Percentiles rank a stretch among this genome's conserved stretches.
Conservation (phyloP, 73 alveolate species). For the Paramecium sexaurelia region DNA sequence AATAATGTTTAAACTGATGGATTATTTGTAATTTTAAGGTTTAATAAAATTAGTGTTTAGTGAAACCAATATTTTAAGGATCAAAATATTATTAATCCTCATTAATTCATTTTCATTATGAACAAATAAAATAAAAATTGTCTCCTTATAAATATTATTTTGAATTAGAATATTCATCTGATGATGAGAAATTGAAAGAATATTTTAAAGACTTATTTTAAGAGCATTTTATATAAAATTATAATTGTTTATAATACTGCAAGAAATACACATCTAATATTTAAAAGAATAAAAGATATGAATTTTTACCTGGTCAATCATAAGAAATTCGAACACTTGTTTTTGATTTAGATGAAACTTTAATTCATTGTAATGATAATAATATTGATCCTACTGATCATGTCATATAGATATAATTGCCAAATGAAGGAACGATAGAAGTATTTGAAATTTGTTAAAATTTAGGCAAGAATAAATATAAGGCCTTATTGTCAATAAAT, state of each 20-base stretch:
- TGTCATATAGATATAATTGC: not conserved
- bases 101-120: conserved; percentile 3
- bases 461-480: conserved; percentile 28
- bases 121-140: not conserved
- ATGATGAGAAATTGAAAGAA: not conserved
- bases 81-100: conserved; percentile 1
- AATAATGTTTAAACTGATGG: not conserved
- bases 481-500: conserved; percentile 84
- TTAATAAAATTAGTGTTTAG: conserved; percentile 7
- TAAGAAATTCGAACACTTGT: not conserved
- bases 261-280: not conserved
- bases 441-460: not conserved
- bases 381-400: conserved; percentile 26
- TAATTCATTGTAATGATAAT: conserved; percentile 63
- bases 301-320: not conserved
- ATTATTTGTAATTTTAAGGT: not conserved
- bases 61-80: not conserved
- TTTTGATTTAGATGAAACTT: conserved; percentile 67
- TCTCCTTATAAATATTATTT: not conserved
- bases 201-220: not conserved
- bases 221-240: not conserved
- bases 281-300: not conserved
- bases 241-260: not conserved
- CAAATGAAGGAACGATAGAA: not conserved
- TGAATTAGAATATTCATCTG: not conserved